phyloP scores from a whole-genome alignment of 768 basidiomycete genomes.

The Suillus luteus region DNA sequence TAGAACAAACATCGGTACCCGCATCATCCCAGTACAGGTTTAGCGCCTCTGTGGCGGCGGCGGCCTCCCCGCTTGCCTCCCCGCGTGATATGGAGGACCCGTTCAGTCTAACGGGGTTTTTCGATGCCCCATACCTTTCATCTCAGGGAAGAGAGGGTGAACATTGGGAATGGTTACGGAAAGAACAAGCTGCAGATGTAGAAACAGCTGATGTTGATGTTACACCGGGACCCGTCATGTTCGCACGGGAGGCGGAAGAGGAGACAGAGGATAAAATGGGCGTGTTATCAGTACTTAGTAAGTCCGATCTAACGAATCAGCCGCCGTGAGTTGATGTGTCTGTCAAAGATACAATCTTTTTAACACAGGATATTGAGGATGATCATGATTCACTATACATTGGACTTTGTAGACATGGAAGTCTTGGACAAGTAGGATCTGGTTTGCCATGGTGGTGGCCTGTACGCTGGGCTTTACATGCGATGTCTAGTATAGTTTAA shows the following conservation, averaged over 20 bases:
- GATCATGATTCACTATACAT: slow-evolving; percentile 41
- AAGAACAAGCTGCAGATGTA: slow-evolving; percentile 20
- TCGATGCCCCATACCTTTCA: slow-evolving; percentile 37
- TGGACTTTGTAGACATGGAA: slow-evolving; percentile 24
- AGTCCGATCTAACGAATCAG: slow-evolving; percentile 23
- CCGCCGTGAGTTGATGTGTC: slow-evolving; percentile 14
- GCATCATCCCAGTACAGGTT: slow-evolving; percentile 8
- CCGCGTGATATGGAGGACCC: slow-evolving; percentile 43
- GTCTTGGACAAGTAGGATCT: not conserved
- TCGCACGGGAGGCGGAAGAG: slow-evolving; percentile 36
- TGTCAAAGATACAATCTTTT: slow-evolving; percentile 15
- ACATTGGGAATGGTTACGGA: slow-evolving; percentile 46
- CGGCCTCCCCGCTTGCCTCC: slow-evolving; percentile 19
- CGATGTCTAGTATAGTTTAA: slow-evolving; percentile 10
- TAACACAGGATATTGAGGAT: slow-evolving; percentile 21
- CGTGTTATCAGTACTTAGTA: slow-evolving; percentile 44
- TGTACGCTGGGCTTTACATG: slow-evolving; percentile 8
- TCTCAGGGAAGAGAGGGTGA: slow-evolving; percentile 26
- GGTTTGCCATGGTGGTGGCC: not conserved
- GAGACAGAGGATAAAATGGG: slow-evolving; percentile 51
- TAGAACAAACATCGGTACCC: not conserved
- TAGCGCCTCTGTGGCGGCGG: not conserved
- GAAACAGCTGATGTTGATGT: slow-evolving; percentile 19
- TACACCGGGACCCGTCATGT: slow-evolving; percentile 27
- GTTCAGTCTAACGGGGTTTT: slow-evolving; percentile 51